A percentile compares a stretch with the other conserved stretches of the same genome.
phyloP scores from a whole-genome alignment of 495 filamentous ascomycete genomes.

The Neurospora pannonica region DNA sequence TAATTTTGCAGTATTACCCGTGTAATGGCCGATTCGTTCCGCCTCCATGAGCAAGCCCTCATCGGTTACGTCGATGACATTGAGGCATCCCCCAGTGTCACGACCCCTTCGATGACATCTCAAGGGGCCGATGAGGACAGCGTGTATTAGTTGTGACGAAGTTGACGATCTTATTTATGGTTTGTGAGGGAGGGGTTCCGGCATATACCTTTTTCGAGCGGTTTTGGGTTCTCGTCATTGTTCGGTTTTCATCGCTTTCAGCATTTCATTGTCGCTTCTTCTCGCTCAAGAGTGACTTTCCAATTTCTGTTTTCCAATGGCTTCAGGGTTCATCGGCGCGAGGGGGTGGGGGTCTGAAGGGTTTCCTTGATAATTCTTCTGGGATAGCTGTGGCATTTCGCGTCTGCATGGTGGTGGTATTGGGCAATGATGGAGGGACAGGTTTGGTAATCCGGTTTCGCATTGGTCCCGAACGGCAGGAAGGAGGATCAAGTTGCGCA shows the following conservation, averaged over 20 bases:
- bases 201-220: conserved; percentile 38
- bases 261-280: conserved; percentile 18
- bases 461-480: conserved; percentile 20
- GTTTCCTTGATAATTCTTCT: conserved; percentile 18
- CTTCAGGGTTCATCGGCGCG: conserved; percentile 19
- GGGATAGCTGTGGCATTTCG: conserved; percentile 20
- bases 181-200: conserved; percentile 29
- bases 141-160: conserved; percentile 44
- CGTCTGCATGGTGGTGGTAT: conserved; percentile 36
- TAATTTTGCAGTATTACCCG: conserved; percentile 68
- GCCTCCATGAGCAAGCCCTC: conserved; percentile 88
- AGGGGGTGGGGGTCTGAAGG: conserved; percentile 9
- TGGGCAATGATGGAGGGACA: conserved; percentile 33
- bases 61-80: conserved; percentile 83
- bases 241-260: conserved; percentile 19
- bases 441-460: conserved; percentile 37
- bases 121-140: conserved; percentile 51
- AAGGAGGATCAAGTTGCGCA: conserved; percentile 17
- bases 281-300: conserved; percentile 4
- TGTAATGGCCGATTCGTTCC: conserved; percentile 97
- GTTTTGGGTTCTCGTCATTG: conserved; percentile 14
- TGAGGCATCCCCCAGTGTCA: conserved; percentile 46
- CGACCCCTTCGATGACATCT: conserved; percentile 53
- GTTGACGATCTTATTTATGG: conserved; percentile 38
- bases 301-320: conserved; percentile 11